These are phyloP conservation scores for Lepiota subincarnata DNA, from an alignment of 768 basidiomycete species.

Conservation along the genomic window DNA sequence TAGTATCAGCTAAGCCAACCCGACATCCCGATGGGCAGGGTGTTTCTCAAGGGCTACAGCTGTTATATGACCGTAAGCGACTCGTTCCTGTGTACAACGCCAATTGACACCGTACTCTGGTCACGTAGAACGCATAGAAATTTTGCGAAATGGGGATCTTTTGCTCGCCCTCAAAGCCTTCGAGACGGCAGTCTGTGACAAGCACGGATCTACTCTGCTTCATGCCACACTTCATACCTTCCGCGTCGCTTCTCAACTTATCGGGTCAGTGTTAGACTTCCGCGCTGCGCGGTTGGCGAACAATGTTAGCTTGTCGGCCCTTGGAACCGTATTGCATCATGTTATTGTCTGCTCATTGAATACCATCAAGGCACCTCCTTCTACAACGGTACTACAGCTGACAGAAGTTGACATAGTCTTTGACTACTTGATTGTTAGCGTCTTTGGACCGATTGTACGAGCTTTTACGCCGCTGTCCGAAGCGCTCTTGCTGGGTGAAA, in stretches of 20 bases:
- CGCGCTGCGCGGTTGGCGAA: neutral
- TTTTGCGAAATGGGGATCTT: constrained; percentile 7
- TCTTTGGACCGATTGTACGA: constrained; percentile 4
- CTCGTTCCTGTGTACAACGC: neutral
- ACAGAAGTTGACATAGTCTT: constrained; percentile 3
- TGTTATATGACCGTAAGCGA: constrained; percentile 1
- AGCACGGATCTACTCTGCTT: constrained; percentile 10
- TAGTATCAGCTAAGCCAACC: neutral
- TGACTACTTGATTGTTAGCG: constrained; percentile 6
- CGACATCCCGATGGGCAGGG: neutral
- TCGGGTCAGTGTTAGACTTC: neutral
- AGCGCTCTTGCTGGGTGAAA: neutral
- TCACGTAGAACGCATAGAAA: neutral
- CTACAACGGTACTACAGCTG: neutral
- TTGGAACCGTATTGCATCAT: constrained; percentile 3
- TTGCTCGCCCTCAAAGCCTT: constrained; percentile 6
- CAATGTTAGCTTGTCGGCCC: neutral
- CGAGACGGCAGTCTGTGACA: neutral
- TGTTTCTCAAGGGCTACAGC: neutral
- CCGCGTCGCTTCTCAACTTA: neutral
- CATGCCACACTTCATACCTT: neutral
- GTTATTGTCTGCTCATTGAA: neutral
- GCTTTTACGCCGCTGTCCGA: neutral
- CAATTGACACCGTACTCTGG: neutral
- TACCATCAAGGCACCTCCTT: neutral